These are phyloP conservation scores for Metarhizium guizhouense DNA, from an alignment of 2,329 filamentous ascomycete genomes.

Conservation along the genomic window DNA sequence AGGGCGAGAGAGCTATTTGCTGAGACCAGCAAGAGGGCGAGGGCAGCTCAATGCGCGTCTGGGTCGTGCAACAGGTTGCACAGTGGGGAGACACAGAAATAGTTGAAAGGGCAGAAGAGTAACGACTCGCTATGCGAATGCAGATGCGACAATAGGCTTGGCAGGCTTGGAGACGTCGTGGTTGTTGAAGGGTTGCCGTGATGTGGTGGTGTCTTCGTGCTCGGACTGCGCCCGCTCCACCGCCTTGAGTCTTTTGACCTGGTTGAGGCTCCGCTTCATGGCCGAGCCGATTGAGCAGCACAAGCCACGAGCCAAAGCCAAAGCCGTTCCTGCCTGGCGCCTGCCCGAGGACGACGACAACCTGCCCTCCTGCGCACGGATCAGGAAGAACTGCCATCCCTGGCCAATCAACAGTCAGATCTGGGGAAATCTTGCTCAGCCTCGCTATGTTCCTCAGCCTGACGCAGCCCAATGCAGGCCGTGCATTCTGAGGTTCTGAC, in stretches of 20 bases:
- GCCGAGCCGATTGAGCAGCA: background rate
- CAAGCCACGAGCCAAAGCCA: too few relatives aligned
- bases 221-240: conserved; percentile 1
- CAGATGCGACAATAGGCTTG: background rate
- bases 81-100: background rate
- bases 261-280: background rate
- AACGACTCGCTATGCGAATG: conserved; percentile 2
- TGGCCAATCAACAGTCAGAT: background rate
- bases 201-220: background rate
- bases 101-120: background rate
- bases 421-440: background rate
- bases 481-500: background rate
- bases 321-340: background rate
- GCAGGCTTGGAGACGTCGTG: conserved; percentile 1
- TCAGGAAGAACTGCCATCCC: background rate
- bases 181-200: conserved; percentile 1
- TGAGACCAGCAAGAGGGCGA: background rate
- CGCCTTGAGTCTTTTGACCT: conserved; percentile 1
- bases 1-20: background rate
- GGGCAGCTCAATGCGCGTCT: background rate
- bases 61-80: background rate
- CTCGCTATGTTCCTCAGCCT: background rate
- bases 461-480: background rate
- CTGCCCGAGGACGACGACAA: too few relatives aligned
- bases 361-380: background rate